These are phyloP conservation scores for Salix brachista DNA, from an alignment of 345 rosid genomes.

Conservation along the genomic window DNA sequence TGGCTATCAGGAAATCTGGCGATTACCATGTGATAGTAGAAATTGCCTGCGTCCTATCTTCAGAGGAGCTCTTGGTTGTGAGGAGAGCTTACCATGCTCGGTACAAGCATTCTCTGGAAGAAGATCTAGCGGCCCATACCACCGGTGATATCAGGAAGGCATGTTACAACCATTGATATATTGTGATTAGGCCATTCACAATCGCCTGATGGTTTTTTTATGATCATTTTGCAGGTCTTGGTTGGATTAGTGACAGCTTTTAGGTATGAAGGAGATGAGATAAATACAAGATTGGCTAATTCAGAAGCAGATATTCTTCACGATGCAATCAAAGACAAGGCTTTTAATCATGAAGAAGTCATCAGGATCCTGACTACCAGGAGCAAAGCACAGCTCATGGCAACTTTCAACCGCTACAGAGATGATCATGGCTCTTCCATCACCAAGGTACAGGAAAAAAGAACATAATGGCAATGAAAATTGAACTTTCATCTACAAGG, in stretches of 20 bases:
- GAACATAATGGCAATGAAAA: too few relatives aligned
- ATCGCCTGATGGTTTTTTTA: neutral
- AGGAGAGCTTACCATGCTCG: slow-evolving; percentile 56
- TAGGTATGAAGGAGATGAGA: slow-evolving; percentile 53
- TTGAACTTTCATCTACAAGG: too few relatives aligned
- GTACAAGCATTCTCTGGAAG: slow-evolving; percentile 63
- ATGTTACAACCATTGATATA: neutral
- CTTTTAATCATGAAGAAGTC: slow-evolving; percentile 45
- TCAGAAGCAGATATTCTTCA: slow-evolving; percentile 53
- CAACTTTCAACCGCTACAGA: slow-evolving; percentile 53
- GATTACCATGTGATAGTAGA: slow-evolving; percentile 50
- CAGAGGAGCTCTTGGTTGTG: slow-evolving; percentile 61
- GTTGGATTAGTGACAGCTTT: slow-evolving; percentile 51
- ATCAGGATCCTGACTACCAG: slow-evolving; percentile 57
- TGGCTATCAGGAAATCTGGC: slow-evolving; percentile 16
- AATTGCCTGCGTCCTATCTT: slow-evolving; percentile 41
- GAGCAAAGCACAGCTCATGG: slow-evolving; percentile 57
- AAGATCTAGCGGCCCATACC: slow-evolving; percentile 62
- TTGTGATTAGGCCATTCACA: neutral
- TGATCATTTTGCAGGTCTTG: slow-evolving; percentile 39
- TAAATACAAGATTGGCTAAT: slow-evolving; percentile 34
- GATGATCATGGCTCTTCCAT: slow-evolving; percentile 47
- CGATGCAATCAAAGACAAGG: slow-evolving; percentile 42
- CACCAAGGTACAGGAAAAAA: slow-evolving; percentile 35
- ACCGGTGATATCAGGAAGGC: slow-evolving; percentile 53